A percentile compares a stretch with the other conserved stretches of the same genome.
These are phyloP conservation scores for Zopfochytrium polystomum DNA, from an alignment of 371 early-diverging fungal genomes.

Conservation along the genomic window DNA sequence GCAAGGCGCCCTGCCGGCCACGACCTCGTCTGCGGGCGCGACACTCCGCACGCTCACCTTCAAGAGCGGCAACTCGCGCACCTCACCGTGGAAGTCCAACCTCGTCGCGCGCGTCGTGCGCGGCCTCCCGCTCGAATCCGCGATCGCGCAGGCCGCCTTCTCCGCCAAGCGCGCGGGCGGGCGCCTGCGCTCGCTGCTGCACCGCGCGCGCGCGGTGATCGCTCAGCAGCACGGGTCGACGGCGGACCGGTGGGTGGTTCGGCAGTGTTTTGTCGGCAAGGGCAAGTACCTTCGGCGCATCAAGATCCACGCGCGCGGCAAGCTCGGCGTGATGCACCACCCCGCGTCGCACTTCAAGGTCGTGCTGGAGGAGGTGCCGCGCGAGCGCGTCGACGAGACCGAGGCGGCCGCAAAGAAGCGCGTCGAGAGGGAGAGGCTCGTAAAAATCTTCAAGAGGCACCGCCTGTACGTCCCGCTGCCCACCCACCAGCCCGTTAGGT, in stretches of 20 bases:
- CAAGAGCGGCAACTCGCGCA: slow-evolving; percentile 34
- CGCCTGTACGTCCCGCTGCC: slow-evolving; percentile 28
- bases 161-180: slow-evolving; percentile 74
- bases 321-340: slow-evolving; percentile 75
- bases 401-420: slow-evolving; percentile 14
- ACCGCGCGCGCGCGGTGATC: slow-evolving; percentile 19
- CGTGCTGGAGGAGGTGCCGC: slow-evolving; percentile 58
- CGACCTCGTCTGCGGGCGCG: slow-evolving; percentile 28
- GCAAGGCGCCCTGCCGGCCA: background rate
- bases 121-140: slow-evolving; percentile 72
- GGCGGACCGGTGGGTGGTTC: slow-evolving; percentile 34
- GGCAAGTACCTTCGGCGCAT: slow-evolving; percentile 68
- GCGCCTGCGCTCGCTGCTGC: slow-evolving; percentile 32
- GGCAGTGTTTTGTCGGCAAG: slow-evolving; percentile 88
- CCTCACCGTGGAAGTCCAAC: slow-evolving; percentile 74
- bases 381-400: slow-evolving; percentile 11
- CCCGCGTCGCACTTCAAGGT: slow-evolving; percentile 83
- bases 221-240: slow-evolving; percentile 29
- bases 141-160: slow-evolving; percentile 84
- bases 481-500: slow-evolving; percentile 27
- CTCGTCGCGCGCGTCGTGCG: slow-evolving; percentile 83
- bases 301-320: slow-evolving; percentile 76
- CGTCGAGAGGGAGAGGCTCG: slow-evolving; percentile 30
- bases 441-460: slow-evolving; percentile 19
- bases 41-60: slow-evolving; percentile 27